Base-by-base conservation (phyloP, 306 rosid species). In the Hippophae rhamnoides region DNA sequence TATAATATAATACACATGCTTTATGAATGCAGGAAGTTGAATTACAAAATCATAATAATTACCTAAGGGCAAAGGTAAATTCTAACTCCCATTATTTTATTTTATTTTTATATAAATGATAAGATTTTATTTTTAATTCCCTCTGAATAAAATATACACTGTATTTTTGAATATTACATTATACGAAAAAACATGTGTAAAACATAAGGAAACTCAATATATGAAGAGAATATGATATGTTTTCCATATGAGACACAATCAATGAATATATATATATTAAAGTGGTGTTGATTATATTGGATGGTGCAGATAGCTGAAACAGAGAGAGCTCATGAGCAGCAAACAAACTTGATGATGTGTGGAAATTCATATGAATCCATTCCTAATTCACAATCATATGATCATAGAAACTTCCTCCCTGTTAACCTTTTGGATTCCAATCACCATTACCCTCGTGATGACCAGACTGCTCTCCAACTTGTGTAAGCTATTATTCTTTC, bases 41-140 rank as follows among this genome's bases (percentile, higher is more conserved):
- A 69, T 82, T 90, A 67, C 89, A 90, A 66, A 85, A 81, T 76
- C 87, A 85, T 43, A 90, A 90, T 58, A 90, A 85, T 62, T 85
- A 72, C 74, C 95, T 87, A 69, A 69, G 96, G 69, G 82, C 89
- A 57, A 86, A 90, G 95, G 98, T 85, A 2, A 60, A 18, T 18
- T 18, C 23, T 18, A 18, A 18, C 23, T 18, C 23, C 23, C 23
- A 18, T 18, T 18, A 18, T 18, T 18, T 18, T n/a, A n/a, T n/a
- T n/a, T n/a, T n/a, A n/a, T 18, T 18, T 18, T 18, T 18, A 18
- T 18, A 18, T 18, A 18, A 18, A 18, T 18, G 23, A 18, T 18
- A 18, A 18, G 23, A 18, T 18, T 18, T 18, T 18, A 18, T 18
- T 18, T 18, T 18, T 18, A 18, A 18, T 1, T 18, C 23, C 23